A percentile compares a stretch with the other conserved stretches of the same genome.
phyloP scores from a whole-genome alignment of 768 basidiomycete genomes.

The Pleurotus salmoneostramineus region DNA sequence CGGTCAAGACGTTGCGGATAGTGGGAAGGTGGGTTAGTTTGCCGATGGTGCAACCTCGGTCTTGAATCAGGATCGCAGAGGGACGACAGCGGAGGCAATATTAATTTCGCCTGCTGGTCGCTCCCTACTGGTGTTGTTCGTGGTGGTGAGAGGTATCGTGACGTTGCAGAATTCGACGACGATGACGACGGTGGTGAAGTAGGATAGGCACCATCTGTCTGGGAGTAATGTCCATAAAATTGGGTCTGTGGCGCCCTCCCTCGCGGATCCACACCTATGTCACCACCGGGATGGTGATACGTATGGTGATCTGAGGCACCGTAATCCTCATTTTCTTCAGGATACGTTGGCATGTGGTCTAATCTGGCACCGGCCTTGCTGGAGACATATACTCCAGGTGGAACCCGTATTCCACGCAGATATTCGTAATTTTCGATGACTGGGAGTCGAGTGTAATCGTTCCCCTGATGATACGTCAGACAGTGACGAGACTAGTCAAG shows the following conservation, averaged over 20 bases:
- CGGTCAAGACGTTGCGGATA: conserved; percentile 12
- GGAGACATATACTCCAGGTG: conserved; percentile 69
- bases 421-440: conserved; percentile 74
- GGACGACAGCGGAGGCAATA: conserved; percentile 17
- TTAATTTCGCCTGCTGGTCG: conserved; percentile 3
- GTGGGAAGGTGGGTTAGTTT: conserved; percentile 19
- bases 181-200: conserved; percentile 11
- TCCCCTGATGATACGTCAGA: conserved; percentile 37
- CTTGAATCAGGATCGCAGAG: conserved; percentile 14
- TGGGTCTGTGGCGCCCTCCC: not conserved
- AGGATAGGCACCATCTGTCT: not conserved
- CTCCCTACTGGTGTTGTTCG: not conserved
- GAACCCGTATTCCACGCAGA: conserved; percentile 62
- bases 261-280: not conserved
- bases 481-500: not conserved
- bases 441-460: conserved; percentile 67
- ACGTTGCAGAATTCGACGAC: conserved; percentile 8
- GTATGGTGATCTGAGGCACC: conserved; percentile 22
- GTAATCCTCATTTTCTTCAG: conserved; percentile 39
- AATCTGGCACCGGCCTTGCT: conserved; percentile 48
- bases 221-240: not conserved
- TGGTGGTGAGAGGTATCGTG: conserved; percentile 6
- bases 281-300: conserved; percentile 1
- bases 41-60: conserved; percentile 13
- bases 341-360: conserved; percentile 41